Evolutionary conservation across 768 basidiomycete species (phyloP).

Genomic region (Trametes maxima): DNA sequence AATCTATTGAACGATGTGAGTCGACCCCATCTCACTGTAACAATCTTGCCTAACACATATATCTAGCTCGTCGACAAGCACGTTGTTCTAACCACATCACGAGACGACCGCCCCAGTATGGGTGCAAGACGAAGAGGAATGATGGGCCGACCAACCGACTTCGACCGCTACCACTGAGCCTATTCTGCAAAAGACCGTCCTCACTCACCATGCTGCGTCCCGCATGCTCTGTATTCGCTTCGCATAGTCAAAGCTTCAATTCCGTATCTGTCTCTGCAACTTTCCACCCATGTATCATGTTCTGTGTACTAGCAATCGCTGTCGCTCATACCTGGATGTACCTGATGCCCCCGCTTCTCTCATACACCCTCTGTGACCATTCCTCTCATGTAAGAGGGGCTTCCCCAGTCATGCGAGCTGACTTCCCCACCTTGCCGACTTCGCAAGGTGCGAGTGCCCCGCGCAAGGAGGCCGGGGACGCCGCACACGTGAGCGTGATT

Average conservation of each 20-base stretch:
- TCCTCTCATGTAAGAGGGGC: neutral
- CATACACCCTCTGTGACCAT: neutral
- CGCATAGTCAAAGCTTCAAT: neutral
- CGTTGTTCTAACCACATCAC: conserved; percentile 55
- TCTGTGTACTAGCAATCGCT: conserved; percentile 20
- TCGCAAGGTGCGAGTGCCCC: too few species aligned
- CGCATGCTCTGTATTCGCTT: neutral
- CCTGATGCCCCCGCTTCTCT: neutral
- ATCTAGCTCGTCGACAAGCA: conserved; percentile 78
- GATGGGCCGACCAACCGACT: conserved; percentile 46
- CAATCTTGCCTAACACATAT: conserved; percentile 13
- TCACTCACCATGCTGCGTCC: neutral
- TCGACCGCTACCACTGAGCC: conserved; percentile 54
- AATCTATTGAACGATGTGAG: conserved; percentile 88
- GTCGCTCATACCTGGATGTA: conserved; percentile 8
- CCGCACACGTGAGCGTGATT: conserved; percentile 22
- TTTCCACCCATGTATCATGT: conserved; percentile 11
- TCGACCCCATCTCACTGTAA: conserved; percentile 5
- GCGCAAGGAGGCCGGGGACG: too few species aligned
- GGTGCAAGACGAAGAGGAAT: conserved; percentile 52
- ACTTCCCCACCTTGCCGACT: neutral
- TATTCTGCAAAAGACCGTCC: neutral
- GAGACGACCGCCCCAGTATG: conserved; percentile 54
- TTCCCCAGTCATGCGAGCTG: neutral
- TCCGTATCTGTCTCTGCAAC: neutral